Evolutionary conservation across 345 rosid genomes (phyloP).

Genomic region (Eucalyptus caleyi): DNA sequence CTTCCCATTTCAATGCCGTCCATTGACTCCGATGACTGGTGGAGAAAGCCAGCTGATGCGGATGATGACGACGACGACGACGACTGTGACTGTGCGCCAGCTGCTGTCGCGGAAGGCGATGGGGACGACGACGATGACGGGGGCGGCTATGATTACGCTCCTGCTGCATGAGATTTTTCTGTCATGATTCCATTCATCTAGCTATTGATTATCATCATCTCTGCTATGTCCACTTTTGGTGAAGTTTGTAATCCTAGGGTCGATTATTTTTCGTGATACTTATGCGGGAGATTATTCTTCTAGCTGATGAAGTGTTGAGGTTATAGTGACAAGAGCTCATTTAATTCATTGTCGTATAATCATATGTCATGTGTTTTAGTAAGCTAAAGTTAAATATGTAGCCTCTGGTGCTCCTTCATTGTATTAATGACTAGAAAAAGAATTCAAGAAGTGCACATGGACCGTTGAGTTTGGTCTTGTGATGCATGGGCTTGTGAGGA

Average conservation of each 20-base stretch:
- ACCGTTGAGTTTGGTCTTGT: not conserved
- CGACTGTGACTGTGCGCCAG: not conserved
- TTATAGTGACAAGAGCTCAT: not conserved
- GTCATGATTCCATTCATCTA: not conserved
- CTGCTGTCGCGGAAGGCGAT: not conserved
- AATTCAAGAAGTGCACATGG: not conserved
- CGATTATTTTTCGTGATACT: not conserved
- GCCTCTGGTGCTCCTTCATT: not conserved
- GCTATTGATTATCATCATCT: not conserved
- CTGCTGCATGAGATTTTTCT: not conserved
- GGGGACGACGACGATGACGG: not conserved
- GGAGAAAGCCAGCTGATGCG: not conserved
- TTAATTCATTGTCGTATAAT: not conserved
- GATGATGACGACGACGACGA: not conserved
- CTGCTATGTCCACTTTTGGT: not conserved
- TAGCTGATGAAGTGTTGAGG: not conserved
- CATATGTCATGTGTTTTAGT: not conserved
- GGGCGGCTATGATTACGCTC: not conserved
- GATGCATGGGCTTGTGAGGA: not conserved
- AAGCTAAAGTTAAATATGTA: not conserved
- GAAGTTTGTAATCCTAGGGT: not conserved
- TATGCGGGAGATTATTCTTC: not conserved
- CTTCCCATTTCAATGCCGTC: not conserved
- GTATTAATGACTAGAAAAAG: not conserved
- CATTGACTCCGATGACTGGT: not conserved